Base-by-base conservation (phyloP, 768 basidiomycete genomes). In the Panaeolus papilionaceus region DNA sequence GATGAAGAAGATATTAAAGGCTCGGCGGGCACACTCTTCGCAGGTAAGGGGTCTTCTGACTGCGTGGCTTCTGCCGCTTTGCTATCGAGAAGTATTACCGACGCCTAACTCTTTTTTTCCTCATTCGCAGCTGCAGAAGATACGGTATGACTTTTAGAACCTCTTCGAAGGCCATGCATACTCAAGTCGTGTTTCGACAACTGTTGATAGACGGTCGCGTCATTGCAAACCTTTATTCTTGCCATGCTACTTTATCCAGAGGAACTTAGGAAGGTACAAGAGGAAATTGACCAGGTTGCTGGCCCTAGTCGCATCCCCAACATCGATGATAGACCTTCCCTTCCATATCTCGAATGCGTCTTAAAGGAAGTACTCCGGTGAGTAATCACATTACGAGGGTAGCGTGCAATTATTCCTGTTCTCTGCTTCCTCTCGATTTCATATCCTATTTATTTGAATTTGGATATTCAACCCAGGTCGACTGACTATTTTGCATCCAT, bases 1-100 rank as follows among this genome's bases (percentile, higher is more conserved):
- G 84, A 84, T 49, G 85, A 86, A 69, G 80, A 83, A 66, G 83
- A 86, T 73, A 86, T 88, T 72, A 85, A 84, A 78, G 85, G 85
- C 49, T 83, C 84, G n/a, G 85, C 86, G 62, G 86, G 83, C 38
- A 86, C 85, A 7, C 75, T 87, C 61, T 85, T 81, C 73, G 81
- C 81, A 62, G 85, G 85, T 85, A 72, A 66, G 80, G 65, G 37
- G 63, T 38, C 61, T 65, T 37, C 67, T 28, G 37, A 37, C 14
- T 65, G 44, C 54, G 42, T 37, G 39, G 47, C 64, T 68, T 66
- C 69, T 70, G 62, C 62, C 64, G 65, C 64, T 58, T 26, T 58
- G 54, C 10, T 58, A 58, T 63, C 38, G 47, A 63, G 28, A 69
- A 65, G 28, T 66, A 65, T 67, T 68, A 71, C 66, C 70, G 64